Conservation (phyloP, 139 green algal species). For the Volvox africanus region DNA sequence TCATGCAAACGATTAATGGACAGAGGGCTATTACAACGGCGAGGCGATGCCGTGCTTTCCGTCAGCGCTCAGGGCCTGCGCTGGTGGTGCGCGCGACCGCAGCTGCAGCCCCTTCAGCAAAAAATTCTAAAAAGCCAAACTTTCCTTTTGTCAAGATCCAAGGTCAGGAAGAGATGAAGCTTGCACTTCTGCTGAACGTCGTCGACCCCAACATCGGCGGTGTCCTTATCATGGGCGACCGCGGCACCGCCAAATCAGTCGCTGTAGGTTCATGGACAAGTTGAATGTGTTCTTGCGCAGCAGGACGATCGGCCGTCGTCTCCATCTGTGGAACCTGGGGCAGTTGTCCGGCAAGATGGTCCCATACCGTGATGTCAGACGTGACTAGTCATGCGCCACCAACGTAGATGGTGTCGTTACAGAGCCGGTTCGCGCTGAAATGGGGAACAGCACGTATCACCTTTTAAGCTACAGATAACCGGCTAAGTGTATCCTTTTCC, state of each 20-base stretch:
- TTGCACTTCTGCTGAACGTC: constrained; percentile 87
- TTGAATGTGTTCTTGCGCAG: neutral
- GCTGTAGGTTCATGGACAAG: constrained; percentile 58
- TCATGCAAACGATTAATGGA: constrained; percentile 21
- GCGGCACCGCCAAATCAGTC: constrained; percentile 88
- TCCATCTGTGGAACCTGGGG: too few species aligned
- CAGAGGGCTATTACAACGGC: constrained; percentile 22
- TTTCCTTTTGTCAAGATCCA: constrained; percentile 84
- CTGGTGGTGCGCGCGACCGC: constrained; percentile 10
- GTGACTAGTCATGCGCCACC: too few species aligned
- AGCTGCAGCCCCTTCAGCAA: neutral
- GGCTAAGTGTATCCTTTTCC: too few species aligned
- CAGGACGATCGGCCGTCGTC: neutral
- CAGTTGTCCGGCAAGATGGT: too few species aligned
- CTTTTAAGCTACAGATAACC: too few species aligned
- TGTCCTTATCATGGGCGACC: constrained; percentile 92
- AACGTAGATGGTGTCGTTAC: too few species aligned
- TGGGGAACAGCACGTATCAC: too few species aligned
- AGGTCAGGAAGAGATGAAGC: constrained; percentile 90
- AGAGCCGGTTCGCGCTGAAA: too few species aligned
- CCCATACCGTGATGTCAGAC: too few species aligned
- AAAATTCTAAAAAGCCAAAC: constrained; percentile 26
- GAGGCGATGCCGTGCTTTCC: neutral
- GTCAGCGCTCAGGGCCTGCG: neutral
- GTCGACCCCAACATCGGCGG: constrained; percentile 90